Base-by-base conservation (phyloP, 164 flowering plant species). In the Piper longum region DNA sequence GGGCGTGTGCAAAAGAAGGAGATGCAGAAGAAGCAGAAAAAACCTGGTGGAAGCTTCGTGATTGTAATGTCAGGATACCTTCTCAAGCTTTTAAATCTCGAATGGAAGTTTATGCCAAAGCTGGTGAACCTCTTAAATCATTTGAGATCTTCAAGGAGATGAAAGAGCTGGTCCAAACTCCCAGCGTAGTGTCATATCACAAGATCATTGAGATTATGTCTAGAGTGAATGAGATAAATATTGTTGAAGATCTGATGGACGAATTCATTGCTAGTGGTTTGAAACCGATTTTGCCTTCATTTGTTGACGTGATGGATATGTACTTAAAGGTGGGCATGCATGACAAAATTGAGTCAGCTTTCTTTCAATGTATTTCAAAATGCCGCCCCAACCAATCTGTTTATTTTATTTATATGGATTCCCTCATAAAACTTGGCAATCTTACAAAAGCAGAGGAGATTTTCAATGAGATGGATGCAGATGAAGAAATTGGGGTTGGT, bases 141-240 rank as follows among this genome's bases (percentile, higher is more conserved):
- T 72, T 87, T 61, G 84, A 79, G 55, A 69, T 80, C 70, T 91
- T 91, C 72, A 78, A 82, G 70, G 80, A 66, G 67, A 84, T 91
- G 91, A 73, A 81, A 60, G 77, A 74, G 63, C 66, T 57, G 36
- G 61, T 73, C 62, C 74, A 78, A 64, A 65, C 78, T 26, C 56
- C 81, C 68, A 84, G 62, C 72, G 79, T 75, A 60, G 76, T 70
- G 36, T 87, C 91, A 16, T 89, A 85, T 71, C 86, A 86, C 66
- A 88, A 88, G 72, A 79, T 95, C 67, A 86, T 95, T 70, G 85
- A 88, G 77, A 75, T 95, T 44, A 66, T 95, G 67, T 83, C 86
- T 36, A 77, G 74, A 76, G 83, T 89, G 70, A 77, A 80, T 62
- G 79, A 85, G 54, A 44, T 73, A 26, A 88, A 88, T 66, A 80